phyloP scores from a whole-genome alignment of 495 filamentous ascomycete genomes.

The Neurospora sp. region DNA sequence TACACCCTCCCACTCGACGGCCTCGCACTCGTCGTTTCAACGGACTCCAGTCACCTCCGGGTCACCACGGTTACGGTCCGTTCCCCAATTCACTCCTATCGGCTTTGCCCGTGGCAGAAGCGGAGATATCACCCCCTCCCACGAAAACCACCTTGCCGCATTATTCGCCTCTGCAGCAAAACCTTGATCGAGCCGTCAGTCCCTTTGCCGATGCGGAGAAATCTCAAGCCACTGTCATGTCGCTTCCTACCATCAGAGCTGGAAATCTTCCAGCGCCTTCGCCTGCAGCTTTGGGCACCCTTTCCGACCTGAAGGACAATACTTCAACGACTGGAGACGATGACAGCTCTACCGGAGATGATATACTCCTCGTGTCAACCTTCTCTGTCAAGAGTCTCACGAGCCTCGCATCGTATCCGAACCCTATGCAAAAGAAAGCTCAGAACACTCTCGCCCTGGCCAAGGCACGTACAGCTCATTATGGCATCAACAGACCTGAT shows the following conservation, averaged over 20 bases:
- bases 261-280: conserved; percentile 15
- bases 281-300: neutral
- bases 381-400: conserved; percentile 32
- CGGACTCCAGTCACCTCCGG: conserved; percentile 11
- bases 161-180: conserved; percentile 40
- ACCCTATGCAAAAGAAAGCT: conserved; percentile 37
- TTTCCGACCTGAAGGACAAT: neutral
- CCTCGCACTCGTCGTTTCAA: conserved; percentile 25
- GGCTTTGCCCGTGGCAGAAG: conserved; percentile 14
- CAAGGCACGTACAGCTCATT: conserved; percentile 19
- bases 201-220: conserved; percentile 12
- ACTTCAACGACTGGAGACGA: conserved; percentile 9
- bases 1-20: conserved; percentile 36
- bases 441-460: conserved; percentile 24
- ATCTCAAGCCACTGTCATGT: conserved; percentile 3
- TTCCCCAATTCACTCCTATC: conserved; percentile 13
- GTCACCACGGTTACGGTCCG: conserved; percentile 2
- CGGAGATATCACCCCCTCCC: conserved; percentile 10
- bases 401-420: conserved; percentile 36
- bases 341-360: conserved; percentile 5
- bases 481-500: conserved; percentile 3
- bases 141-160: conserved; percentile 12
- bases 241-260: conserved; percentile 13
- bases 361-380: conserved; percentile 4
- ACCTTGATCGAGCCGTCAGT: conserved; percentile 35